These are phyloP conservation scores for Gelatoporia subvermispora DNA, from an alignment of 768 basidiomycete genomes.

Conservation along the genomic window DNA sequence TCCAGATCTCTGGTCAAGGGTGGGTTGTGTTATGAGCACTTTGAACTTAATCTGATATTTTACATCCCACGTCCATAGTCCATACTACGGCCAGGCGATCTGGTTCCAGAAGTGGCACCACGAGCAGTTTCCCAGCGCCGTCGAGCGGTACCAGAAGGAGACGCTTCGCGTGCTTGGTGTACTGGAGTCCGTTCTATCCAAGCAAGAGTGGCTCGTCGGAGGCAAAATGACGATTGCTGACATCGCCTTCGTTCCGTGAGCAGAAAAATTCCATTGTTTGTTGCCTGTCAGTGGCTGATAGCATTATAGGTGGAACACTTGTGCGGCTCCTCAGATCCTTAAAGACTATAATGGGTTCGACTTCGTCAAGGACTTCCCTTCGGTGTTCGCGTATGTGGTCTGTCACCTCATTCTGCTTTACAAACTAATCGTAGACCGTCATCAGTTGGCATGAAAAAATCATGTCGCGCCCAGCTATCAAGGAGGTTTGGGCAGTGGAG, in stretches of 20 bases:
- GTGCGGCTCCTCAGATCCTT: constrained; percentile 2
- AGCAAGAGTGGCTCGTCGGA: constrained; percentile 22
- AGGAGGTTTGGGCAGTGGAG: constrained; percentile 3
- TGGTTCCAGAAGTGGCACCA: constrained; percentile 21
- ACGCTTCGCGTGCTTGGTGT: constrained; percentile 19
- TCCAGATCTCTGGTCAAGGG: constrained; percentile 20
- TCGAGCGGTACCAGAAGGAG: constrained; percentile 25
- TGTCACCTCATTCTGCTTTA: no score
- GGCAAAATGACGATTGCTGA: constrained; percentile 21
- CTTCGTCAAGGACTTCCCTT: constrained; percentile 14
- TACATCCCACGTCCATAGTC: constrained; percentile 2
- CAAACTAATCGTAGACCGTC: not conserved
- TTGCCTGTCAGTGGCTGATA: not conserved
- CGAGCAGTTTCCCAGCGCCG: constrained; percentile 22
- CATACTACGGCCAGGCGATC: constrained; percentile 20
- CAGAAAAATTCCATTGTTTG: no score
- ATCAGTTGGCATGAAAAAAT: constrained; percentile 17
- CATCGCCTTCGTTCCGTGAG: constrained; percentile 15
- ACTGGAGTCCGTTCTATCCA: constrained; percentile 21
- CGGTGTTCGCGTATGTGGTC: constrained; percentile 9
- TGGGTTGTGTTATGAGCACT: not conserved
- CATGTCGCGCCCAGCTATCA: constrained; percentile 5
- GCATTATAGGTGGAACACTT: constrained; percentile 9
- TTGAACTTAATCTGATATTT: no score
- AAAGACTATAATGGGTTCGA: constrained; percentile 5